phyloP scores from a whole-genome alignment of 2,329 filamentous ascomycete species.

The Fusarium siculi region DNA sequence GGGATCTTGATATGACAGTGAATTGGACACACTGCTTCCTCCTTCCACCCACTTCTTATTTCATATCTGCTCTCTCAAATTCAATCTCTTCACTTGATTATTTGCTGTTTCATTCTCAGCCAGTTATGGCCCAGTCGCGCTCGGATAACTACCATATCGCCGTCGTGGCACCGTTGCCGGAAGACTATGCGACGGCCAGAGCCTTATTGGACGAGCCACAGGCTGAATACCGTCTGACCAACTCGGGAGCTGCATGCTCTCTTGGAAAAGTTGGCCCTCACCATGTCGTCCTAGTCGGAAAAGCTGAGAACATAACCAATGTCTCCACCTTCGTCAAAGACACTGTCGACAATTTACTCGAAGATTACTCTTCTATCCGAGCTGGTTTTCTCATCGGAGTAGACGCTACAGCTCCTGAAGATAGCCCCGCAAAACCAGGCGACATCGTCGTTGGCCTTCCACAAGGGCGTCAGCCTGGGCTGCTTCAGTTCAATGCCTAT shows the following conservation, averaged over 20 bases:
- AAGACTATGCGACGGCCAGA: not conserved
- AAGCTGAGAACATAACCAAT: rapidly evolving
- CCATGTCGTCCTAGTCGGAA: not conserved
- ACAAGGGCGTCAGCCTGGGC: no score
- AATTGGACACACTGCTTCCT: no score
- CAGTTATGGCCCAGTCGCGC: no score
- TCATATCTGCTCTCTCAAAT: no score
- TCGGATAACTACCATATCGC: not conserved
- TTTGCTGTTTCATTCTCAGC: no score
- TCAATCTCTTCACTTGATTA: no score
- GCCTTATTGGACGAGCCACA: rapidly evolving
- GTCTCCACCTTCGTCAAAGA: rapidly evolving
- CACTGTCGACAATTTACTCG: not conserved
- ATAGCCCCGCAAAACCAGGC: not conserved
- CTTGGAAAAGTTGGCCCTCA: not conserved
- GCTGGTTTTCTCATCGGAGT: not conserved
- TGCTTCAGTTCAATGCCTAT: no score
- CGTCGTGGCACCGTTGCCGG: not conserved
- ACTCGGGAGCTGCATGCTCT: not conserved
- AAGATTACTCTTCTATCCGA: rapidly evolving
- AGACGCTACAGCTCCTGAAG: rapidly evolving
- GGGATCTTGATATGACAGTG: no score
- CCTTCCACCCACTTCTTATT: no score
- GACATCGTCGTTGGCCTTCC: constrained; percentile 4
- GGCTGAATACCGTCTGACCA: no score